Evolutionary conservation across 139 green algal genomes (phyloP), one percentile per base, ranked within the genome.

Genomic region (Choricystis sp.): DNA sequence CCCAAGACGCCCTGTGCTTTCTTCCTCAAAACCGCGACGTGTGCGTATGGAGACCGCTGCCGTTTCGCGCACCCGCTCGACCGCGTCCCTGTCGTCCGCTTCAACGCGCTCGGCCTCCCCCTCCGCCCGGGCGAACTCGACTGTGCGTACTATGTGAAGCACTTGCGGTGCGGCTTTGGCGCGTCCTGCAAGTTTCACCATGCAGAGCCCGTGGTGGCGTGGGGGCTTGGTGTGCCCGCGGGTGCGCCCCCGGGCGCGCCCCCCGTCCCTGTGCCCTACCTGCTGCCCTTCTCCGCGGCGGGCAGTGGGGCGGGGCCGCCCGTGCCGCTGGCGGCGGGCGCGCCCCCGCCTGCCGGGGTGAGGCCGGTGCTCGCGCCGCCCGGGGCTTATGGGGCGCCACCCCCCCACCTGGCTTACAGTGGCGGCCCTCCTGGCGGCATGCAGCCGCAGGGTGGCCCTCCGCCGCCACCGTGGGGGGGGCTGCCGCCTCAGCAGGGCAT

Each of bases 11-110:
- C 68, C 25, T 81, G 75, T 57, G 69, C 73, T 3, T 81, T 81
- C 60, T 81, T 79, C 64, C 66, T 81, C 23, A 79, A 79, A 26
- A 81, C 74, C 2, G 75, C 72, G 40, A 77, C 75, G 4, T 81
- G 75, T 60, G 75, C 75, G 1, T 81, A 75, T 59, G 75, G 75
- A 25, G 68, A 74, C 69, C 68, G 62, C 56, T 81, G 75, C 69
- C 80, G 80, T 60, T 81, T 80, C 66, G 61, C 67, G 29, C 75
- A 81, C 64, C 72, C 75, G 0, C 65, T 60, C 19, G 72, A 77
- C 21, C 57, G 63, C 48, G 64, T 68, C 3, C 73, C 72, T 4
- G 24, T 59, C 16, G 72, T 77, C 9, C 40, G 60, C n/a, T 77
- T 77, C 68, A 81, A 81, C 60, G 65, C 27, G 20, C 52, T 81